Percentiles rank a stretch among this genome's conserved stretches.
Conservation (phyloP, 1,139 yeast species). For the Blastobotrys niveus region DNA sequence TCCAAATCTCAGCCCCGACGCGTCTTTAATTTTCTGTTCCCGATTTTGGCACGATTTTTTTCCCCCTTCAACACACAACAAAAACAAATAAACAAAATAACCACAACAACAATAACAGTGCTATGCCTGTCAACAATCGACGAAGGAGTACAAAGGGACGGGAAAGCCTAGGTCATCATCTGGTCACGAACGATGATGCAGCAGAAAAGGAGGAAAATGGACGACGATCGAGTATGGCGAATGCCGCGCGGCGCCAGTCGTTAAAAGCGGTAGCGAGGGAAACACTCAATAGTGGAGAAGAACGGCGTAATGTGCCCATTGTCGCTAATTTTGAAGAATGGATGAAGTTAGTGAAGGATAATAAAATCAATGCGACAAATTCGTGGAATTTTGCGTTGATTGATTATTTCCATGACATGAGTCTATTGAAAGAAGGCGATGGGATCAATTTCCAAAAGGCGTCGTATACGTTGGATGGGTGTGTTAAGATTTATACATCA, state of each 20-base stretch:
- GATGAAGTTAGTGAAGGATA: slow-evolving; percentile 86
- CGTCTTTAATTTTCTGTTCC: too few relatives aligned
- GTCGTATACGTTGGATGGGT: slow-evolving; percentile 75
- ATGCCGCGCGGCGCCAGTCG: slow-evolving; percentile 17
- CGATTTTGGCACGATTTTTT: not conserved
- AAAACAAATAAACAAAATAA: not conserved
- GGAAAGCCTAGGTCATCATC: slow-evolving; percentile 12
- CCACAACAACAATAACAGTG: not conserved
- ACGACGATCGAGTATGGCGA: slow-evolving; percentile 17
- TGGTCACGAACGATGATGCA: slow-evolving; percentile 29
- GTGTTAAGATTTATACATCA: slow-evolving; percentile 76
- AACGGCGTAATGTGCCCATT: slow-evolving; percentile 18
- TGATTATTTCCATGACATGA: slow-evolving; percentile 73
- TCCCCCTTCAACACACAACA: not conserved
- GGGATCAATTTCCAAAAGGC: slow-evolving; percentile 71
- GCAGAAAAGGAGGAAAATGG: slow-evolving; percentile 29
- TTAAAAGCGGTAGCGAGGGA: slow-evolving; percentile 24
- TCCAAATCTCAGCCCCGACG: too few relatives aligned
- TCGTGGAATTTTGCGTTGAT: slow-evolving; percentile 83
- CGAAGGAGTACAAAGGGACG: slow-evolving; percentile 13
- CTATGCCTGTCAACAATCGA: not conserved
- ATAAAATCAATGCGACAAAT: slow-evolving; percentile 48
- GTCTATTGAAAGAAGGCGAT: slow-evolving; percentile 54
- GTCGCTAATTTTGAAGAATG: slow-evolving; percentile 79
- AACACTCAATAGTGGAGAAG: slow-evolving; percentile 18